Evolutionary conservation across 352 stramenopile genomes (phyloP).

Genomic region (Bremia lactucae): DNA sequence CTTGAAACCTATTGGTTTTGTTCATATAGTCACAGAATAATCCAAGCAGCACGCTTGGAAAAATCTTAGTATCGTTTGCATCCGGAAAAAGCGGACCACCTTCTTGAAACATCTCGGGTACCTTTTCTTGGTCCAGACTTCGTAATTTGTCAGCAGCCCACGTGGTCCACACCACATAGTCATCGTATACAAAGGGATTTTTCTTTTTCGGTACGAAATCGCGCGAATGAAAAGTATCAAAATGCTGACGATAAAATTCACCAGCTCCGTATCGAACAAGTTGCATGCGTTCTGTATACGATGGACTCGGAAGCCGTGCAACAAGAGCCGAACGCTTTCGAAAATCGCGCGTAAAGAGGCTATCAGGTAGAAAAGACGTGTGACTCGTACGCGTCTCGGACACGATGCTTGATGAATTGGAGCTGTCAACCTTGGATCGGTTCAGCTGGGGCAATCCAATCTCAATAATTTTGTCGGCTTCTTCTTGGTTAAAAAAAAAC

Average conservation of each 20-base stretch:
- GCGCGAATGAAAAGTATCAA: constrained; percentile 72
- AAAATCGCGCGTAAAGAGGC: constrained; percentile 61
- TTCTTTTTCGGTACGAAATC: constrained; percentile 51
- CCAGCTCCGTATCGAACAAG: constrained; percentile 67
- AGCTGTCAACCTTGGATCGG: constrained; percentile 60
- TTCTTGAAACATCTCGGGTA: constrained; percentile 49
- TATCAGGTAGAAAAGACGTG: constrained; percentile 65
- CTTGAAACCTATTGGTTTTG: constrained; percentile 47
- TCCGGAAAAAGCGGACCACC: constrained; percentile 52
- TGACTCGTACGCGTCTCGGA: constrained; percentile 63
- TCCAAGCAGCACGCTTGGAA: constrained; percentile 53
- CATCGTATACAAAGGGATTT: constrained; percentile 28
- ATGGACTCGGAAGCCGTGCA: constrained; percentile 54
- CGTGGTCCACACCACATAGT: constrained; percentile 56
- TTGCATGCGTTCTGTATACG: constrained; percentile 61
- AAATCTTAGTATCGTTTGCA: constrained; percentile 33
- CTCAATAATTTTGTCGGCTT: constrained; percentile 49
- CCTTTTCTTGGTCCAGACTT: constrained; percentile 23
- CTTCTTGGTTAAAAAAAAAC: constrained; percentile 45
- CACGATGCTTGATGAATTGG: constrained; percentile 52
- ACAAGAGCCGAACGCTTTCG: constrained; percentile 47
- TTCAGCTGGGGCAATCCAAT: constrained; percentile 37
- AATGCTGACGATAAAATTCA: constrained; percentile 78
- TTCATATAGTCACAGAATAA: constrained; percentile 46
- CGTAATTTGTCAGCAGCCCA: constrained; percentile 47